Evolutionary conservation across 495 filamentous ascomycete species (phyloP).

Genomic region (Staphylotrichum tortipilum): DNA sequence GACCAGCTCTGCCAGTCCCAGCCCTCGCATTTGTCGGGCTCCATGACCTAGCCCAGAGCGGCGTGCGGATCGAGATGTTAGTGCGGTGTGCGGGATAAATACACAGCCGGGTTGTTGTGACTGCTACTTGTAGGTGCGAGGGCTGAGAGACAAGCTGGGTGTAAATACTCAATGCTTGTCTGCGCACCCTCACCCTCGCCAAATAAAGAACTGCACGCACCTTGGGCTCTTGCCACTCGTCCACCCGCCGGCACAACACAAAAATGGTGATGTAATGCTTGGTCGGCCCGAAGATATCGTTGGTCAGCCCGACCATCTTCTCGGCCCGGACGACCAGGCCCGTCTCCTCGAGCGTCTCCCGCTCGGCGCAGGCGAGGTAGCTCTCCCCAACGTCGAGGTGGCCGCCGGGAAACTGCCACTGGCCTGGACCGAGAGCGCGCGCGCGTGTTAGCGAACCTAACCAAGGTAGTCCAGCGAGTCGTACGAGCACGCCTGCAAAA

Average conservation of each 20-base stretch:
- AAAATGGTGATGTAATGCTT: constrained; percentile 65
- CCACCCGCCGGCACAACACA: constrained; percentile 37
- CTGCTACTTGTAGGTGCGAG: too few relatives aligned
- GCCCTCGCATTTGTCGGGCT: constrained; percentile 56
- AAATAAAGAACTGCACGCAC: too few relatives aligned
- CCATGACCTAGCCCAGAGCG: constrained; percentile 37
- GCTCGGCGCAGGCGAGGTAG: constrained; percentile 47
- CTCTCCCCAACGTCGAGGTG: constrained; percentile 60
- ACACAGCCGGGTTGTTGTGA: too few relatives aligned
- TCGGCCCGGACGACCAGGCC: constrained; percentile 44
- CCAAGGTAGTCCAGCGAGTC: not conserved
- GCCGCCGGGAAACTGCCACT: constrained; percentile 58
- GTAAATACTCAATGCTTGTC: too few relatives aligned
- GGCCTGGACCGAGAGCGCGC: constrained; percentile 29
- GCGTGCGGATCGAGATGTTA: too few relatives aligned
- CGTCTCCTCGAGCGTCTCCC: constrained; percentile 63
- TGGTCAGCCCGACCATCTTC: constrained; percentile 47
- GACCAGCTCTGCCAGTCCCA: constrained; percentile 57
- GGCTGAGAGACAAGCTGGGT: too few relatives aligned
- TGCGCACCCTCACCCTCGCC: too few relatives aligned
- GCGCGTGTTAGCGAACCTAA: not conserved
- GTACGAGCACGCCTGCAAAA: not conserved
- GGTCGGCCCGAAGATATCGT: constrained; percentile 45
- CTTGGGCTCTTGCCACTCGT: constrained; percentile 38
- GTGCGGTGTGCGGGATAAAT: too few relatives aligned